Percentiles rank a stretch among this genome's conserved stretches.
Evolutionary conservation across 2,329 filamentous ascomycete species (phyloP).

Genomic region (Neofusicoccum umdonicola): DNA sequence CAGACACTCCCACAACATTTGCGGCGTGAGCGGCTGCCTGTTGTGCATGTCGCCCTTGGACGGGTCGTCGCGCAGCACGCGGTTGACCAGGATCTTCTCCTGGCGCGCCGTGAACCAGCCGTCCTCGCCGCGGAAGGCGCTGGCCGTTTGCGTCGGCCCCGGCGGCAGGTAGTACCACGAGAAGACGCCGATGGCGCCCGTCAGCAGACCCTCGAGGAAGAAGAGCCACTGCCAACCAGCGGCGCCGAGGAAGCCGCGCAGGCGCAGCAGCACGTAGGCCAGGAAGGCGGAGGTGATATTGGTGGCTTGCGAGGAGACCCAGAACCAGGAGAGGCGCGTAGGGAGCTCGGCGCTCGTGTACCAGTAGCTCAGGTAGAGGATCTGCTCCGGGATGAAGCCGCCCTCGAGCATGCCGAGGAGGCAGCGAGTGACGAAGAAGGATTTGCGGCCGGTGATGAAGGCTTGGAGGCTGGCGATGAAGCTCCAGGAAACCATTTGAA

Average conservation of each 20-base stretch:
- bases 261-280: slow-evolving; percentile 54
- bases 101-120: slow-evolving; percentile 67
- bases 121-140: slow-evolving; percentile 55
- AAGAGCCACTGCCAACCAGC: slow-evolving; percentile 59
- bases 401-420: slow-evolving; percentile 46
- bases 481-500: slow-evolving; percentile 47
- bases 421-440: slow-evolving; percentile 44
- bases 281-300: slow-evolving; percentile 57
- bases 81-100: slow-evolving; percentile 67
- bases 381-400: slow-evolving; percentile 61
- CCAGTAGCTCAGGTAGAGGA: slow-evolving; percentile 71
- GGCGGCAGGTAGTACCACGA: slow-evolving; percentile 42
- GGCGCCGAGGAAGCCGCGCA: slow-evolving; percentile 51
- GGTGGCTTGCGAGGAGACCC: slow-evolving; percentile 62
- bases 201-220: slow-evolving; percentile 39
- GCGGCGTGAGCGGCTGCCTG: slow-evolving; percentile 49
- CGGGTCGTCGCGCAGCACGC: slow-evolving; percentile 55
- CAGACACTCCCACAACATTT: slow-evolving; percentile 50
- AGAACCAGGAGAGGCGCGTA: slow-evolving; percentile 66
- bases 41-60: slow-evolving; percentile 58
- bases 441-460: slow-evolving; percentile 54
- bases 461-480: slow-evolving; percentile 65
- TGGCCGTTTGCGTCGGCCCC: slow-evolving; percentile 61
- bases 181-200: slow-evolving; percentile 35
- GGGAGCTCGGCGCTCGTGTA: slow-evolving; percentile 71